Percentiles rank a stretch among this genome's conserved stretches.
Conservation (phyloP, 768 basidiomycete species). For the Paxillus rubicundulus region DNA sequence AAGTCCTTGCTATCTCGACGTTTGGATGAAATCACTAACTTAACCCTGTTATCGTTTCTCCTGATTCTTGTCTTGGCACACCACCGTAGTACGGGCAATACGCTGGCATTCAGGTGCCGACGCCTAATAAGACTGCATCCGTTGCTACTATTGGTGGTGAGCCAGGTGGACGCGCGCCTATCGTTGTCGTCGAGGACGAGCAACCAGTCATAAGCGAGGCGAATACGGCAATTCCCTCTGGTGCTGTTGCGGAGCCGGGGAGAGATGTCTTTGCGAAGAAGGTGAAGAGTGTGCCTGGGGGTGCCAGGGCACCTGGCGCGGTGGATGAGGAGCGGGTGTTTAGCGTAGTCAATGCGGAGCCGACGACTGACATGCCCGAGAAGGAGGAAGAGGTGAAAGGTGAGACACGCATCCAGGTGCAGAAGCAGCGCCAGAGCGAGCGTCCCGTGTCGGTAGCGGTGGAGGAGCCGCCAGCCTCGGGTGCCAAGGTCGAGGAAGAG, state of each 20-base stretch:
- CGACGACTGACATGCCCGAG: not conserved
- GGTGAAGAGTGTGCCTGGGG: conserved; percentile 40
- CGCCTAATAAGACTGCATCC: conserved; percentile 38
- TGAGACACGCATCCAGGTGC: not conserved
- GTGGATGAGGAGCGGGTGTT: conserved; percentile 33
- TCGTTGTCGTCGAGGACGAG: conserved; percentile 48
- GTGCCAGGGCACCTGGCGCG: not conserved
- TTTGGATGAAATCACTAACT: not conserved
- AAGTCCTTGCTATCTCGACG: conserved; percentile 26
- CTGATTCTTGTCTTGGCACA: not conserved
- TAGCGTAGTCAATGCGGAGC: conserved; percentile 27
- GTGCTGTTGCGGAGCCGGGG: conserved; percentile 68
- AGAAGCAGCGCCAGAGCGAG: not conserved
- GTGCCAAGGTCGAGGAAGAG: conserved; percentile 5
- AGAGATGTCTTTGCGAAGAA: conserved; percentile 67
- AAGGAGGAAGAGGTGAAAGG: conserved; percentile 8
- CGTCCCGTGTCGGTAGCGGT: not conserved
- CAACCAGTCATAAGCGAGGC: conserved; percentile 15
- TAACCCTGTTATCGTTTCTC: too few species aligned
- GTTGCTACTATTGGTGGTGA: conserved; percentile 51
- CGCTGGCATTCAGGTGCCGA: conserved; percentile 33
- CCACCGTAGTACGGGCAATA: conserved; percentile 58
- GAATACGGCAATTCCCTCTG: conserved; percentile 41
- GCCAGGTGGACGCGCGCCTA: conserved; percentile 50
- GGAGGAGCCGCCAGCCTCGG: conserved; percentile 3